Conservation (phyloP, 2,329 filamentous ascomycete genomes). For the Colletotrichum destructivum region DNA sequence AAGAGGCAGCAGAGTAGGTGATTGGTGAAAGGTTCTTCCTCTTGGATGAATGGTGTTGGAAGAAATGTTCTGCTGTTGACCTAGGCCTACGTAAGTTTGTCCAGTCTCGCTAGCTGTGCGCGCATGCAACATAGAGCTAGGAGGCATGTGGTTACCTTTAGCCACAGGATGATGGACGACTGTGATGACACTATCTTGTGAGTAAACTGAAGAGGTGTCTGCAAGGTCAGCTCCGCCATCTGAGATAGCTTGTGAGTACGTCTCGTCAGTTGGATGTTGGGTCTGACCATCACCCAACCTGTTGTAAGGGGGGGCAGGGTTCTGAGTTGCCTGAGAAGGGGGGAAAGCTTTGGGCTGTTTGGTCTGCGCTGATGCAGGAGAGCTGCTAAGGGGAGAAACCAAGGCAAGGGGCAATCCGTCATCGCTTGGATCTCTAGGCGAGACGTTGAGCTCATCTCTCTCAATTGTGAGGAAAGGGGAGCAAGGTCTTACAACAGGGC, state of each 20-base stretch:
- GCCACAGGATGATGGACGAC: conserved; percentile 33
- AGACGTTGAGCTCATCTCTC: conserved; percentile 13
- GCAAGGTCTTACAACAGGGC: conserved; percentile 8
- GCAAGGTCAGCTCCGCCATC: conserved; percentile 28
- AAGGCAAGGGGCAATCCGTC: not conserved
- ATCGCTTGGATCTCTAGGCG: not conserved
- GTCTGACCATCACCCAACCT: conserved; percentile 39
- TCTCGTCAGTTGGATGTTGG: conserved; percentile 8
- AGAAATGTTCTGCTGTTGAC: conserved; percentile 20
- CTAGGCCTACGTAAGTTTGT: conserved; percentile 10
- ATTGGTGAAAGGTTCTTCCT: conserved; percentile 9
- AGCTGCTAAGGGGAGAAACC: conserved; percentile 25
- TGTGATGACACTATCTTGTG: conserved; percentile 43
- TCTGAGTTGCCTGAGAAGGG: conserved; percentile 17
- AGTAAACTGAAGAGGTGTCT: conserved; percentile 46
- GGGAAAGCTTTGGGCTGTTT: conserved; percentile 21
- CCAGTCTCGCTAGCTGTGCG: conserved; percentile 7
- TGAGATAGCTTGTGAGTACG: conserved; percentile 18
- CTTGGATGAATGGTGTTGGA: not conserved
- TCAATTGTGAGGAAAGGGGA: not conserved
- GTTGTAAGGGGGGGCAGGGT: not conserved
- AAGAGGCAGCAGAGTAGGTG: conserved; percentile 8
- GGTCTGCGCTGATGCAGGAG: conserved; percentile 25
- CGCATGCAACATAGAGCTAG: conserved; percentile 27
- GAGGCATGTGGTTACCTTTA: not conserved